Percentiles rank a stretch among this genome's conserved stretches.
Evolutionary conservation across 805 yeast genomes (phyloP).

Genomic region (Starmerella tilneyi): DNA sequence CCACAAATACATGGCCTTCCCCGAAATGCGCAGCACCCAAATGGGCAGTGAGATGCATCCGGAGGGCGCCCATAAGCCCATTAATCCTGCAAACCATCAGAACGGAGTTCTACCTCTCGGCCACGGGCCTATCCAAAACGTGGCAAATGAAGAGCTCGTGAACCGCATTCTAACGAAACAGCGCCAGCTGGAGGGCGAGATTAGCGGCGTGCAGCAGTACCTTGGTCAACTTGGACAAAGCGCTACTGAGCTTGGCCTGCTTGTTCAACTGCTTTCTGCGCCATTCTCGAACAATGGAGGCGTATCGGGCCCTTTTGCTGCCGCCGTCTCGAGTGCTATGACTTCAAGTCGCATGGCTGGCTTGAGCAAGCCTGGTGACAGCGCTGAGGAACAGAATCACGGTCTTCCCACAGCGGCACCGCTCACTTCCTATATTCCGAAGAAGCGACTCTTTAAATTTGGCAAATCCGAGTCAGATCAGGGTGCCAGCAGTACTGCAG

Average conservation of each 20-base stretch:
- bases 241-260: slow-evolving; percentile 18
- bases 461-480: slow-evolving; percentile 10
- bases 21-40: slow-evolving; percentile 7
- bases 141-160: slow-evolving; percentile 14
- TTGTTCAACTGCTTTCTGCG: slow-evolving; percentile 17
- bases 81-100: not conserved
- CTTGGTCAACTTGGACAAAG: slow-evolving; percentile 16
- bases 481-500: slow-evolving; percentile 1
- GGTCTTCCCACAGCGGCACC: slow-evolving; percentile 19
- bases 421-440: slow-evolving; percentile 12
- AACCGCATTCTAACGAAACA: slow-evolving; percentile 18
- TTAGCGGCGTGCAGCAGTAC: slow-evolving; percentile 13
- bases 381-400: not conserved
- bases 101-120: not conserved
- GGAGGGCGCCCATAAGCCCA: not conserved
- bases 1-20: slow-evolving; percentile 18
- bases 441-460: not conserved
- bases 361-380: not conserved
- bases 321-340: slow-evolving; percentile 1
- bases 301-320: not conserved
- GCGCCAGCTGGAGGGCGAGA: slow-evolving; percentile 17
- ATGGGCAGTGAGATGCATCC: no score
- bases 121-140: slow-evolving; percentile 12
- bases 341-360: slow-evolving; percentile 7
- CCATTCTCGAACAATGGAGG: slow-evolving; percentile 1